These are phyloP conservation scores for Athelia psychrophila DNA, from an alignment of 1,284 basidiomycete genomes.

Conservation along the genomic window DNA sequence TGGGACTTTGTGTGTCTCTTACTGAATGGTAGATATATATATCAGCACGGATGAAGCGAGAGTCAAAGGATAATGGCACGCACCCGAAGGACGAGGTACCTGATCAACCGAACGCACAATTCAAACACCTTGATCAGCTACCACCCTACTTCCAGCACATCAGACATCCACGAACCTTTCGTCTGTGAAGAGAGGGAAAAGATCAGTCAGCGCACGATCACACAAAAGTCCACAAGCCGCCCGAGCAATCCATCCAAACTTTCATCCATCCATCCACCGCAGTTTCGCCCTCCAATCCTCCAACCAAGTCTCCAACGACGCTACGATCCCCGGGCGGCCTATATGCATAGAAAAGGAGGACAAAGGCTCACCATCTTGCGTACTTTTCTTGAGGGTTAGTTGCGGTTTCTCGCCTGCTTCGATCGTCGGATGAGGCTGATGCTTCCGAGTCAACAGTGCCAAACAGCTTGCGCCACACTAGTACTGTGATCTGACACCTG, in stretches of 20 bases:
- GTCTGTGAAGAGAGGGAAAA: slow-evolving; percentile 44
- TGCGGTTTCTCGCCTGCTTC: no score
- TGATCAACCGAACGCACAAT: slow-evolving; percentile 27
- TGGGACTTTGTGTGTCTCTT: slow-evolving; percentile 99
- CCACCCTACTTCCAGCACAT: not conserved
- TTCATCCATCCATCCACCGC: slow-evolving; percentile 2
- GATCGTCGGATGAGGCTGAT: not conserved
- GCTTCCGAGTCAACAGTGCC: not conserved
- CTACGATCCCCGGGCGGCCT: slow-evolving; percentile 6
- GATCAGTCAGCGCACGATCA: slow-evolving; percentile 27
- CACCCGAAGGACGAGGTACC: slow-evolving; percentile 91
- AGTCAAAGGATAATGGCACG: slow-evolving; percentile 29
- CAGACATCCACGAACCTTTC: slow-evolving; percentile 60
- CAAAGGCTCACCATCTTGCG: not conserved
- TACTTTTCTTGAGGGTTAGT: not conserved
- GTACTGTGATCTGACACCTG: not conserved
- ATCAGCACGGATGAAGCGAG: slow-evolving; percentile 8
- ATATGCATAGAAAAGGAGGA: not conserved
- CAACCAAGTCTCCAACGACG: not conserved
- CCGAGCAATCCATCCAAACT: slow-evolving; percentile 3
- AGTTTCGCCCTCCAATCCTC: slow-evolving; percentile 4
- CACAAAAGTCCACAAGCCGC: slow-evolving; percentile 11
- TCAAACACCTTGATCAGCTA: slow-evolving; percentile 5
- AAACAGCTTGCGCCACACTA: not conserved
- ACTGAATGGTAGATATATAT: slow-evolving; percentile 47